A percentile compares a stretch with the other conserved stretches of the same genome.
Conservation (phyloP, 495 filamentous ascomycete genomes). For the Talaromyces wortmannii region DNA sequence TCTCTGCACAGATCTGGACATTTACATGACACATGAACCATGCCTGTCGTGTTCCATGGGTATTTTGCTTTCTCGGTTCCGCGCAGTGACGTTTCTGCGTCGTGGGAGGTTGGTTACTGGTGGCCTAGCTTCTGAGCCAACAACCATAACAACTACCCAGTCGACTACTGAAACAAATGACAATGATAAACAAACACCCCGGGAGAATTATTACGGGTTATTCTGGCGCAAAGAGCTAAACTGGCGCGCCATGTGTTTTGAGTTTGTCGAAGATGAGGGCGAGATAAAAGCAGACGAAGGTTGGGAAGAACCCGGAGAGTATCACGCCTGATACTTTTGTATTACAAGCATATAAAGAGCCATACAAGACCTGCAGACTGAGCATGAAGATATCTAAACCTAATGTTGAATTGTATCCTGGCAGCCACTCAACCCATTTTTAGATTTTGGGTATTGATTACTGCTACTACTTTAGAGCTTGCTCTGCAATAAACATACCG, state of each 20-base stretch:
- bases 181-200: neutral
- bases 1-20: slow-evolving; percentile 82
- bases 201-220: slow-evolving; percentile 58
- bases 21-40: slow-evolving; percentile 91
- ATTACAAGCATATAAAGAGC: neutral
- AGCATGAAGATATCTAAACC: too few species aligned
- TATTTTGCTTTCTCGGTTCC: slow-evolving; percentile 83
- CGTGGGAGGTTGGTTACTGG: slow-evolving; percentile 34
- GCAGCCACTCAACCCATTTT: too few species aligned
- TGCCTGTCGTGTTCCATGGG: slow-evolving; percentile 97
- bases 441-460: too few species aligned
- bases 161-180: slow-evolving; percentile 3
- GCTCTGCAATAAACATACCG: too few species aligned
- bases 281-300: neutral
- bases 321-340: slow-evolving; percentile 1
- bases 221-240: slow-evolving; percentile 93
- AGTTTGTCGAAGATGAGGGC: slow-evolving; percentile 48
- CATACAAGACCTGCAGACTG: too few species aligned
- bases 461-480: too few species aligned
- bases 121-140: slow-evolving; percentile 24
- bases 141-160: neutral
- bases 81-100: slow-evolving; percentile 68
- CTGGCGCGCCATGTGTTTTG: slow-evolving; percentile 84
- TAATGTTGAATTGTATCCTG: too few species aligned
- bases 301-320: neutral